Evolutionary conservation across 805 yeast genomes (phyloP).

Genomic region (Lipomyces mesembrius): DNA sequence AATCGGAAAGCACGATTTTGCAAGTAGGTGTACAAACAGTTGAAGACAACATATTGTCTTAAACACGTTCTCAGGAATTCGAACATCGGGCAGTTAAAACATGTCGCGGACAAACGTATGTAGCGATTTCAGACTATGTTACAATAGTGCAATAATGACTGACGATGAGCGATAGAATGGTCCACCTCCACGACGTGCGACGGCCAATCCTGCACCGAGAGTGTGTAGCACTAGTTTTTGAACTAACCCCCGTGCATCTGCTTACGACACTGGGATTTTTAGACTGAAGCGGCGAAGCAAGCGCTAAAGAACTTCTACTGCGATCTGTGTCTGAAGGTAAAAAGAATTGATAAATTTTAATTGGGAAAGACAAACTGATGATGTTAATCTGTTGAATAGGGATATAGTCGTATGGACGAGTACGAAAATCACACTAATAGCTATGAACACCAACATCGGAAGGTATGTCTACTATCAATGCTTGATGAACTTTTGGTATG

Average conservation of each 20-base stretch:
- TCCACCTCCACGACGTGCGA: slow-evolving; percentile 14
- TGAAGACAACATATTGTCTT: neutral
- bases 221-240: slow-evolving; percentile 7
- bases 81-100: neutral
- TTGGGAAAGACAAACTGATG: neutral
- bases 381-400: slow-evolving; percentile 11
- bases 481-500: neutral
- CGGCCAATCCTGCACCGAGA: slow-evolving; percentile 27
- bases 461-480: slow-evolving; percentile 10
- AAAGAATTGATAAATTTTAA: neutral
- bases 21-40: neutral
- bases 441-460: slow-evolving; percentile 37
- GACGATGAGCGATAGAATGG: neutral
- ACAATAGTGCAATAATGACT: neutral
- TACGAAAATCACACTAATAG: slow-evolving; percentile 34
- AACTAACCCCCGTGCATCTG: neutral
- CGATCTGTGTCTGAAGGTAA: slow-evolving; percentile 36
- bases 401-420: slow-evolving; percentile 37
- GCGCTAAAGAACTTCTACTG: slow-evolving; percentile 35
- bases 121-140: neutral
- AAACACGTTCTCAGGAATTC: neutral
- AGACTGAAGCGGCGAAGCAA: slow-evolving; percentile 38
- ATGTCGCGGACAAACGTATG: neutral
- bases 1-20: neutral
- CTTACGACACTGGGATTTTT: neutral